These are phyloP conservation scores for Chaetomium fimeti DNA, from an alignment of 495 filamentous ascomycete genomes.

Conservation along the genomic window DNA sequence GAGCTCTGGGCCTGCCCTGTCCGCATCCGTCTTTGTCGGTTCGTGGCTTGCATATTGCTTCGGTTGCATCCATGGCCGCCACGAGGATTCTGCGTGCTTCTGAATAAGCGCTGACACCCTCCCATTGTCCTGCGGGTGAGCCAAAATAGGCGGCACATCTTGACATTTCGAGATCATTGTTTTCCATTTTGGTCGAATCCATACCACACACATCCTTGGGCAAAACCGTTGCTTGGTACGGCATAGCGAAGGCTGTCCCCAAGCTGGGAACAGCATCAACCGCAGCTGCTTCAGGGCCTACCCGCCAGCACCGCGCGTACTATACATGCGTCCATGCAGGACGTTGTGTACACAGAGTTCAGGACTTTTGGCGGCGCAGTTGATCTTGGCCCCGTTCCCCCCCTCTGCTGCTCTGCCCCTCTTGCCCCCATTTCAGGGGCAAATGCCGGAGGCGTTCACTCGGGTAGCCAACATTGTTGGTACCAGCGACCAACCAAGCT, in stretches of 20 bases:
- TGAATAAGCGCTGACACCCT: slow-evolving; percentile 23
- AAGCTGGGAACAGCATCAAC: not conserved
- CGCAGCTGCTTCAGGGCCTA: not conserved
- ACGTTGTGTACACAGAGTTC: not conserved
- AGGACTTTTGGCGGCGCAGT: slow-evolving; percentile 6
- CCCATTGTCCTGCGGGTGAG: slow-evolving; percentile 4
- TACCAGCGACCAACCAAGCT: not conserved
- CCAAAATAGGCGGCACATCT: slow-evolving; percentile 13
- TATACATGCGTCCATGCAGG: not conserved
- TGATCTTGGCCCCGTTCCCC: not conserved
- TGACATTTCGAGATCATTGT: not conserved
- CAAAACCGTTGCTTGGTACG: not conserved
- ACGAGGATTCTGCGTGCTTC: slow-evolving; percentile 15
- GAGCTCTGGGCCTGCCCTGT: not conserved
- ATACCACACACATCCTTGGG: not conserved
- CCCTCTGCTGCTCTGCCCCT: not conserved
- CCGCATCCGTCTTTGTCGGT: not conserved
- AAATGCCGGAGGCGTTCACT: not conserved
- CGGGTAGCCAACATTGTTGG: not conserved
- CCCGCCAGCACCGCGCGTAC: not conserved
- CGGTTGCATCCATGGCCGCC: slow-evolving; percentile 12
- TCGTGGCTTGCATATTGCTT: slow-evolving; percentile 9
- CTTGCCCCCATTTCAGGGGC: too few species aligned
- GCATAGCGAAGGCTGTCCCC: not conserved
- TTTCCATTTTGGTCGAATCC: not conserved